Conservation (phyloP, 148 eudicot genomes). For the Spergularia marina region DNA sequence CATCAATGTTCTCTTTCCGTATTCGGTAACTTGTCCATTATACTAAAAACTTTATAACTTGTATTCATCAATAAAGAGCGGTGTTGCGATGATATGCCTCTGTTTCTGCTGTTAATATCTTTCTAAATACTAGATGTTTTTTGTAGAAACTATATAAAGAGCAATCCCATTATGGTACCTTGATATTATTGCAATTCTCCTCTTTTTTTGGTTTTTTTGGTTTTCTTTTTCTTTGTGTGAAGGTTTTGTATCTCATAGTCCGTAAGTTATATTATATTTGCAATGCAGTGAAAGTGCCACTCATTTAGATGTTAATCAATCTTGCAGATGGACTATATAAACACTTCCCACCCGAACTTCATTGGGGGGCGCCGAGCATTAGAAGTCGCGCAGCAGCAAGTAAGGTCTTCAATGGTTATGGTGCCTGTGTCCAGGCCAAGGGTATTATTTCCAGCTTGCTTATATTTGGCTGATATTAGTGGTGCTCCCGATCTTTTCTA, state of each 20-base stretch:
- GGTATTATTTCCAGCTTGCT: slow-evolving; percentile 25
- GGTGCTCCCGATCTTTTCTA: neutral
- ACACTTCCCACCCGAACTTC: slow-evolving; percentile 64
- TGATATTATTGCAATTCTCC: too few relatives aligned
- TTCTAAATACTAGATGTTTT: too few relatives aligned
- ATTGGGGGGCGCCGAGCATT: slow-evolving; percentile 59
- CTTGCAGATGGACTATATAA: slow-evolving; percentile 58
- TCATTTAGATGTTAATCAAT: neutral
- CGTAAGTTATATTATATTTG: neutral
- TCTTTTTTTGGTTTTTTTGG: too few relatives aligned
- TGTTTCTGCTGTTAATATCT: too few relatives aligned
- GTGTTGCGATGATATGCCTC: too few relatives aligned
- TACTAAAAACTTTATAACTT: too few relatives aligned
- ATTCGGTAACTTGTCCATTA: too few relatives aligned
- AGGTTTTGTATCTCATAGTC: neutral
- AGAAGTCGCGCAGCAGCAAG: slow-evolving; percentile 45
- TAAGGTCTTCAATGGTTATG: slow-evolving; percentile 26
- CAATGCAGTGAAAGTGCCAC: neutral
- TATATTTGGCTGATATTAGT: slow-evolving; percentile 1
- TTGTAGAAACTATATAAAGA: too few relatives aligned
- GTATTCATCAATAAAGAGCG: too few relatives aligned
- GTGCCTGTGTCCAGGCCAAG: slow-evolving; percentile 36
- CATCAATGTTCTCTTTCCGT: too few relatives aligned
- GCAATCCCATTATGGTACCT: too few relatives aligned
- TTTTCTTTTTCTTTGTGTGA: neutral